Conservation (phyloP, 805 yeast species). For the Teunomyces funiuensis region DNA sequence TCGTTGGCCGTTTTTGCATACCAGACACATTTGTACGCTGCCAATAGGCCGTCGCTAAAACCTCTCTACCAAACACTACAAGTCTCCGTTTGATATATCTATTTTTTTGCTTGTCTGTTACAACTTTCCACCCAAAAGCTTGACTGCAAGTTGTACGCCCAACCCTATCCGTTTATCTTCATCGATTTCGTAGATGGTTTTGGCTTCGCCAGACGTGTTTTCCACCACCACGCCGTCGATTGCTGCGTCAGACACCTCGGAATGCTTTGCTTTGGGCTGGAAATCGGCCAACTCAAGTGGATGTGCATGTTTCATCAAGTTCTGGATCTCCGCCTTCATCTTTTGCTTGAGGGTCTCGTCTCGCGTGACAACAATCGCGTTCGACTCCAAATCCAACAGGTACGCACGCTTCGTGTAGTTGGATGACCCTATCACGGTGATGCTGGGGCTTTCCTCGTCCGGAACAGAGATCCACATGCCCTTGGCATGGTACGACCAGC, state of each 20-base stretch:
- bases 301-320: conserved; percentile 54
- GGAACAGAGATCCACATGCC: conserved; percentile 83
- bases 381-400: conserved; percentile 82
- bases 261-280: conserved; percentile 12
- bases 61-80: not conserved
- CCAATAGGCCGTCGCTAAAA: not conserved
- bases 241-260: conserved; percentile 4
- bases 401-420: conserved; percentile 92
- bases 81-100: not conserved
- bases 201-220: not conserved
- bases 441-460: conserved; percentile 55
- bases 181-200: conserved; percentile 36
- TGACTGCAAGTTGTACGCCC: conserved; percentile 69
- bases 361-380: conserved; percentile 74
- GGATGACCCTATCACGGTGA: conserved; percentile 88
- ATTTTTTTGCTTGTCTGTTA: conserved; percentile 14
- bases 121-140: conserved; percentile 56
- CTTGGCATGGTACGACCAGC: conserved; percentile 98
- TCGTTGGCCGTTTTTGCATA: not conserved
- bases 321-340: conserved; percentile 63
- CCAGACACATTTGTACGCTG: not conserved
- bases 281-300: conserved; percentile 62
- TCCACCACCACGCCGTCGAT: conserved; percentile 9
- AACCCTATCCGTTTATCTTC: conserved; percentile 59
- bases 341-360: conserved; percentile 55